Percentiles rank a stretch among this genome's conserved stretches.
These are phyloP conservation scores for Beta macrorhiza DNA, from an alignment of 179 eudicot genomes.

Conservation along the genomic window DNA sequence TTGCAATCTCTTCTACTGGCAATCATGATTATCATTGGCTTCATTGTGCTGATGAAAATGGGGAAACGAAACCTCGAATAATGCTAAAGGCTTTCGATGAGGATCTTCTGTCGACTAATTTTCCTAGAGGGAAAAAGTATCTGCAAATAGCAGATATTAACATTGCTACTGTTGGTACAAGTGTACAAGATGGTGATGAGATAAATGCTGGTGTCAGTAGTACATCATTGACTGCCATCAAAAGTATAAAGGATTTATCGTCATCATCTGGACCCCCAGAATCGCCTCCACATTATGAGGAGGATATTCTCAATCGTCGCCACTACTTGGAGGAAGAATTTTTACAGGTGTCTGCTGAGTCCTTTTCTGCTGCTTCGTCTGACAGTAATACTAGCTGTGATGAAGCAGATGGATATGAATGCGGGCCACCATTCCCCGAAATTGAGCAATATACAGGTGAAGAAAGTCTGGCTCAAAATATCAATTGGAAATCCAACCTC, in stretches of 20 bases:
- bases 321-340: conserved; percentile 77
- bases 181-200: conserved; percentile 31
- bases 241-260: conserved; percentile 36
- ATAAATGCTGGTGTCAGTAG: conserved; percentile 21
- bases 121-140: conserved; percentile 22
- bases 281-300: conserved; percentile 89
- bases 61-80: conserved; percentile 17
- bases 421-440: conserved; percentile 31
- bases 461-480: conserved; percentile 27
- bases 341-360: conserved; percentile 71
- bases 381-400: conserved; percentile 78
- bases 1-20: conserved; percentile 39
- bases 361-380: conserved; percentile 71
- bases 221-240: conserved; percentile 30
- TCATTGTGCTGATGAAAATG: conserved; percentile 38
- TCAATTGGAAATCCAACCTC: conserved; percentile 4
- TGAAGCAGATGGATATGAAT: conserved; percentile 46
- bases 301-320: conserved; percentile 81
- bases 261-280: conserved; percentile 44
- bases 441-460: conserved; percentile 36
- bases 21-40: conserved; percentile 37
- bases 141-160: conserved; percentile 19
- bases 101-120: conserved; percentile 28
- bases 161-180: conserved; percentile 22
- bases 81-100: conserved; percentile 26